Percentiles rank a stretch among this genome's conserved stretches.
phyloP scores from a whole-genome alignment of 139 green algal genomes.

The Ettlia oleoabundans region DNA sequence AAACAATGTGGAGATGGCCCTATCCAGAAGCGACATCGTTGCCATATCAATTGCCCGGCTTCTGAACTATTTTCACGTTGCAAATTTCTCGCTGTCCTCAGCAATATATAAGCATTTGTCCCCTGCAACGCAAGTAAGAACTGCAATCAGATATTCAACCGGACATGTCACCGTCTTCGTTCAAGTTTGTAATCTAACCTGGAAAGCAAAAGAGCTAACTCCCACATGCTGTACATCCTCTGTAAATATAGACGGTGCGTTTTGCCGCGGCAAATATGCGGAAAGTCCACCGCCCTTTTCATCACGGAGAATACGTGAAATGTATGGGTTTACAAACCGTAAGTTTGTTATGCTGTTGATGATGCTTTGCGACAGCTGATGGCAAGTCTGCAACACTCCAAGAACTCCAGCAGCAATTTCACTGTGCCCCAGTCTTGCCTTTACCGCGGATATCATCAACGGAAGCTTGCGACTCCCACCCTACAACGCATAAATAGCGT shows the following conservation, averaged over 20 bases:
- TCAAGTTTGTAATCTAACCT: not conserved
- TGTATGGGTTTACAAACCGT: not conserved
- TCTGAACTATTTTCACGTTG: not conserved
- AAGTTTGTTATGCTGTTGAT: not conserved
- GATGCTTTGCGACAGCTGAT: not conserved
- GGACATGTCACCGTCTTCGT: too few relatives aligned
- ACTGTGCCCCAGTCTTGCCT: conserved; percentile 51
- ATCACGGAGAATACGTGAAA: not conserved
- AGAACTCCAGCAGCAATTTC: conserved; percentile 51
- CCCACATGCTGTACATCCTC: conserved; percentile 3
- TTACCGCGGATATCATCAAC: conserved; percentile 42
- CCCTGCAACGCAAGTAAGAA: conserved; percentile 59
- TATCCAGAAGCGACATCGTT: not conserved
- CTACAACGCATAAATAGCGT: not conserved
- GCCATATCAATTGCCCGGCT: conserved; percentile 1
- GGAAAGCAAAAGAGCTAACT: conserved; percentile 76
- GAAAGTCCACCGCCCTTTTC: not conserved
- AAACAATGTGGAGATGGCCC: not conserved
- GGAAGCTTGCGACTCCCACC: conserved; percentile 2
- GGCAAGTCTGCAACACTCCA: conserved; percentile 31
- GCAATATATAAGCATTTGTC: conserved; percentile 61
- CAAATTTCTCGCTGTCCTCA: not conserved
- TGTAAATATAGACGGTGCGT: not conserved
- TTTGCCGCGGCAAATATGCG: not conserved
- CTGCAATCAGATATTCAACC: too few relatives aligned